Conservation (phyloP, 305 asterid species). For the Solanum hybrid region DNA sequence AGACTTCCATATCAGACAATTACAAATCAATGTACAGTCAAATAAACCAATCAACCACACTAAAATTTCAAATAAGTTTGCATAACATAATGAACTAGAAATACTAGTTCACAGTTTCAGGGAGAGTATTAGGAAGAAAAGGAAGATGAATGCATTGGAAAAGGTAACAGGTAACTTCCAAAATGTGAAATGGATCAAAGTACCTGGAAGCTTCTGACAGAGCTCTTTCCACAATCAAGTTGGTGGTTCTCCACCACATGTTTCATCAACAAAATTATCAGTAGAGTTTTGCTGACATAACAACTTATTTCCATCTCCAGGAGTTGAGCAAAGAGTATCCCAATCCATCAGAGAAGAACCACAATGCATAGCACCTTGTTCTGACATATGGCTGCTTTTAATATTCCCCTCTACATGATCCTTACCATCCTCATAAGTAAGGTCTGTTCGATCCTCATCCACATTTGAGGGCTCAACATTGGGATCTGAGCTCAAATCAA, state of each 20-base stretch:
- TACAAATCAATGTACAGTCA: neutral
- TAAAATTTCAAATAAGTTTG: neutral
- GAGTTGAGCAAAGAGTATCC: constrained; percentile 35
- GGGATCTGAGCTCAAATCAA: constrained; percentile 61
- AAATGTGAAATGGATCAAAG: neutral
- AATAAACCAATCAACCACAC: neutral
- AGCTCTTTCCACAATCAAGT: constrained; percentile 22
- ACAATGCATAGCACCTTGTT: constrained; percentile 27
- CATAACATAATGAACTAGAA: neutral
- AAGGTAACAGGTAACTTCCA: neutral
- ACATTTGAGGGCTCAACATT: constrained; percentile 63
- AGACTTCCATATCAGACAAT: neutral
- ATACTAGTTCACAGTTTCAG: neutral
- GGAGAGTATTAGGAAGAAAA: neutral
- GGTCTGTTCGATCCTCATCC: constrained; percentile 50
- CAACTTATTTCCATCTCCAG: constrained; percentile 46
- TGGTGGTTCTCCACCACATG: constrained; percentile 52
- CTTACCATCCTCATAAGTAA: constrained; percentile 34
- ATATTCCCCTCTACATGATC: constrained; percentile 45
- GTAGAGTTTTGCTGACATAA: constrained; percentile 72
- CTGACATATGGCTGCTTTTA: constrained; percentile 39
- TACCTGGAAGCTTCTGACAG: constrained; percentile 31
- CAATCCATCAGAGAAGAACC: constrained; percentile 30
- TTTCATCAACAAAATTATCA: constrained; percentile 64
- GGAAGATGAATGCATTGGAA: neutral